Percentiles rank a stretch among this genome's conserved stretches.
Conservation (phyloP, 805 yeast genomes). For the Clavispora carvajalis region DNA sequence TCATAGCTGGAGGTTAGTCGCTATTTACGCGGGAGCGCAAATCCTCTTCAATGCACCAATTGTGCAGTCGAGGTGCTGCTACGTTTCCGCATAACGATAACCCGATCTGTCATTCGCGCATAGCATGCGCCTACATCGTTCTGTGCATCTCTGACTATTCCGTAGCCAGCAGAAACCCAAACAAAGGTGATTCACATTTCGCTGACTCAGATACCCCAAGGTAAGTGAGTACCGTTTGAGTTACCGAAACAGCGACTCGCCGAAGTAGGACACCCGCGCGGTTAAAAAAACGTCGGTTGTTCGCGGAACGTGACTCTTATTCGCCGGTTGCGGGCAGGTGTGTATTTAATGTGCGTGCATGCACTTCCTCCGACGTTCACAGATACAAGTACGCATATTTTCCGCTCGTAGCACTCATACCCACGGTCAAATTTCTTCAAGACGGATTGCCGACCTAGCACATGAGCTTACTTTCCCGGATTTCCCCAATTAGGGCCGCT, state of each 20-base stretch:
- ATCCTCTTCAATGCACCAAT: too few species aligned
- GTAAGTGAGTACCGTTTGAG: too few species aligned
- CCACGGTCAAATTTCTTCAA: not conserved
- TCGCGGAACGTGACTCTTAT: conserved; percentile 1
- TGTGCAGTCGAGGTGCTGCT: not conserved
- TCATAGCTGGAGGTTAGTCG: too few species aligned
- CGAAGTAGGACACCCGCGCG: not conserved
- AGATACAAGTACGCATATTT: not conserved
- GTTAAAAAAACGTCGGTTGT: not conserved
- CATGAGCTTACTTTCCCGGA: not conserved
- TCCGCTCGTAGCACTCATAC: not conserved
- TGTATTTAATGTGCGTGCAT: conserved; percentile 1
- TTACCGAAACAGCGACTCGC: not conserved
- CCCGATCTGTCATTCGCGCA: not conserved
- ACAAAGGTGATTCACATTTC: not conserved
- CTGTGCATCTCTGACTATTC: not conserved
- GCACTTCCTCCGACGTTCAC: not conserved
- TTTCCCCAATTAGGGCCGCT: not conserved
- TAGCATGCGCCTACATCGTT: not conserved
- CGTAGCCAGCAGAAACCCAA: not conserved
- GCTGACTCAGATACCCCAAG: too few species aligned
- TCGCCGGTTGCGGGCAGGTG: conserved; percentile 1
- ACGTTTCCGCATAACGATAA: not conserved
- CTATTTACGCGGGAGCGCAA: too few species aligned
- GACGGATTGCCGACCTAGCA: too few species aligned